These are phyloP conservation scores for Capsicum chinense DNA, from an alignment of 257 asterid species.

Conservation along the genomic window DNA sequence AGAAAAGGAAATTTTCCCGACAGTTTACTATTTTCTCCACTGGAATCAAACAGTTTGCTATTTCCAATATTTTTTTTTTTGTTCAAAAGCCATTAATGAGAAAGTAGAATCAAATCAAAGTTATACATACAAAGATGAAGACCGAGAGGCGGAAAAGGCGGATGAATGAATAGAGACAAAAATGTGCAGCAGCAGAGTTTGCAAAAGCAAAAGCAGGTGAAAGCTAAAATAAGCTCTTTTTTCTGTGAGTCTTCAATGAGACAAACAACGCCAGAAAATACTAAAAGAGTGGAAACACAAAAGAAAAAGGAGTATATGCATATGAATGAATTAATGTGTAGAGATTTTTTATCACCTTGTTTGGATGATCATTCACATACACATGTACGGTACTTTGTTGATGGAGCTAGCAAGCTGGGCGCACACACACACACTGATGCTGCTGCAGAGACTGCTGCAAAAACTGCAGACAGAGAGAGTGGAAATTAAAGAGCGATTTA, in stretches of 20 bases:
- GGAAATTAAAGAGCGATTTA: conserved; percentile 14
- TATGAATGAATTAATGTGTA: not conserved
- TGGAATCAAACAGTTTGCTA: not conserved
- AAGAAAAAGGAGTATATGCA: not conserved
- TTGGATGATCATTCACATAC: not conserved
- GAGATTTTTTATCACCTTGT: not conserved
- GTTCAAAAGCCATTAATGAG: not conserved
- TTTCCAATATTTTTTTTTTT: not conserved
- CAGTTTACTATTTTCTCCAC: not conserved
- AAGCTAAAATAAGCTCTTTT: not conserved
- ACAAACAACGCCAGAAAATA: conserved; percentile 1
- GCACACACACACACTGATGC: too few species aligned
- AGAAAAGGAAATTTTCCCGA: not conserved
- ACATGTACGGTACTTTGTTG: conserved; percentile 22
- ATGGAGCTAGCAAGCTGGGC: not conserved
- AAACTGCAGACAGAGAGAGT: conserved; percentile 11
- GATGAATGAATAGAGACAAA: too few species aligned
- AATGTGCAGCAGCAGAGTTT: not conserved
- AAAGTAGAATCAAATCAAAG: not conserved
- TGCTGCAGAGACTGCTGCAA: too few species aligned
- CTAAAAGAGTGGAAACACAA: conserved; percentile 2
- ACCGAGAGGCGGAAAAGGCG: too few species aligned
- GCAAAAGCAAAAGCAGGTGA: not conserved
- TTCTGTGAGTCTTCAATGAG: not conserved
- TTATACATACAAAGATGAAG: not conserved